Conservation (phyloP, 2,329 filamentous ascomycete species). For the Aspergillus brasiliensis region DNA sequence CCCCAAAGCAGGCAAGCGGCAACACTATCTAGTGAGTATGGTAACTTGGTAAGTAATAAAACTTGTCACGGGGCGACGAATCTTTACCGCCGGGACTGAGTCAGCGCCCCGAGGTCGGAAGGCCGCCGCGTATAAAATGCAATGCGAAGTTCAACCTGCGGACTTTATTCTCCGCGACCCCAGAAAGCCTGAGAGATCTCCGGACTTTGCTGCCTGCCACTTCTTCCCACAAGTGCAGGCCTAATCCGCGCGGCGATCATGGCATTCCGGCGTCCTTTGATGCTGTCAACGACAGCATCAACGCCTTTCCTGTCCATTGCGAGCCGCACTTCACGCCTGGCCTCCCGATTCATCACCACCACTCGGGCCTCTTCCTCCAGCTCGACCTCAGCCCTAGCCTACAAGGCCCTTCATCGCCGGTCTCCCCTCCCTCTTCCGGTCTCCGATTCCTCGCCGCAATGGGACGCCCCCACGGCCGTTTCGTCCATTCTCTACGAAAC, state of each 20-base stretch:
- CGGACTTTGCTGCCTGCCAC: constrained; percentile 7
- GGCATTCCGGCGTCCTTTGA: constrained; percentile 43
- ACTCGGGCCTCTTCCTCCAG: constrained; percentile 46
- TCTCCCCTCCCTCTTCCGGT: constrained; percentile 81
- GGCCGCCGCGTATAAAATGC: constrained; percentile 19
- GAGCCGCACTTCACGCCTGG: constrained; percentile 30
- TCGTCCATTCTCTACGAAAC: constrained; percentile 99
- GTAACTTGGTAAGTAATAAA: too few relatives aligned
- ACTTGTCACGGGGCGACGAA: constrained; percentile 11
- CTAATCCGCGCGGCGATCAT: constrained; percentile 29
- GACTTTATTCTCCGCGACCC: constrained; percentile 8
- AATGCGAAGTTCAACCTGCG: constrained; percentile 18
- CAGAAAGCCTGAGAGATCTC: background rate
- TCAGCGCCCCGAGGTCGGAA: constrained; percentile 44
- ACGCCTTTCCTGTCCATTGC: constrained; percentile 32
- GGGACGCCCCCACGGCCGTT: constrained; percentile 86
- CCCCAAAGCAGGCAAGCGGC: constrained; percentile 18
- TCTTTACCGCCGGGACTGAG: constrained; percentile 23
- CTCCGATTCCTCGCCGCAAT: constrained; percentile 75
- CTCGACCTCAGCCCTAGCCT: constrained; percentile 91
- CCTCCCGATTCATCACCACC: constrained; percentile 31
- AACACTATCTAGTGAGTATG: background rate
- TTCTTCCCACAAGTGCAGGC: background rate
- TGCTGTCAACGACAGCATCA: constrained; percentile 35
- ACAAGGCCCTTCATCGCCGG: constrained; percentile 93